These are phyloP conservation scores for Hypoxylon intermedium DNA, from an alignment of 495 filamentous ascomycete genomes.

Conservation along the genomic window DNA sequence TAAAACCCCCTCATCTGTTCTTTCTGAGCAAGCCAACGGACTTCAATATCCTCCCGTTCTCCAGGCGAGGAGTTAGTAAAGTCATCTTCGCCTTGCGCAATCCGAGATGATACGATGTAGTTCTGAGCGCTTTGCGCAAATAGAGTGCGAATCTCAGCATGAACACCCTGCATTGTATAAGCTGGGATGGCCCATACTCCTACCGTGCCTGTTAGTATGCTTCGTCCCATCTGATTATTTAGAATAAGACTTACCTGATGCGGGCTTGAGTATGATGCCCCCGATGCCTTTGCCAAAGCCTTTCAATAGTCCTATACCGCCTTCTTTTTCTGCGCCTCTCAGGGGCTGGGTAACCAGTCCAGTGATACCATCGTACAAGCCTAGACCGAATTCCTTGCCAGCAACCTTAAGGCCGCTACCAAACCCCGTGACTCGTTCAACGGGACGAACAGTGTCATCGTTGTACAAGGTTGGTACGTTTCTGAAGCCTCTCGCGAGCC, in stretches of 20 bases:
- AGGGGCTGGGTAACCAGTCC: conserved; percentile 75
- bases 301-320: conserved; percentile 72
- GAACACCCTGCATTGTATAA: conserved; percentile 77
- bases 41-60: conserved; percentile 65
- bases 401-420: conserved; percentile 70
- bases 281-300: conserved; percentile 79
- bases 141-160: conserved; percentile 71
- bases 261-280: conserved; percentile 72
- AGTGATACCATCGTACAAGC: conserved; percentile 73
- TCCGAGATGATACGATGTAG: conserved; percentile 75
- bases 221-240: conserved; percentile 9
- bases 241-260: conserved; percentile 61
- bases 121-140: conserved; percentile 69
- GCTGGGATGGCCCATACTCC: conserved; percentile 70
- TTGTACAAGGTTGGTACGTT: conserved; percentile 83
- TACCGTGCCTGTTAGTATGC: conserved; percentile 31
- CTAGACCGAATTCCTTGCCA: conserved; percentile 70
- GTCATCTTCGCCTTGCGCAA: conserved; percentile 74
- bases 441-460: conserved; percentile 72
- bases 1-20: conserved; percentile 59
- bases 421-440: conserved; percentile 74
- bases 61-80: conserved; percentile 52
- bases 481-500: conserved; percentile 82
- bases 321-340: conserved; percentile 71
- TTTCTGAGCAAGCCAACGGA: conserved; percentile 62